Percentiles rank a stretch among this genome's conserved stretches.
Evolutionary conservation across 768 basidiomycete species (phyloP).

Genomic region (Lyophyllum semitale): DNA sequence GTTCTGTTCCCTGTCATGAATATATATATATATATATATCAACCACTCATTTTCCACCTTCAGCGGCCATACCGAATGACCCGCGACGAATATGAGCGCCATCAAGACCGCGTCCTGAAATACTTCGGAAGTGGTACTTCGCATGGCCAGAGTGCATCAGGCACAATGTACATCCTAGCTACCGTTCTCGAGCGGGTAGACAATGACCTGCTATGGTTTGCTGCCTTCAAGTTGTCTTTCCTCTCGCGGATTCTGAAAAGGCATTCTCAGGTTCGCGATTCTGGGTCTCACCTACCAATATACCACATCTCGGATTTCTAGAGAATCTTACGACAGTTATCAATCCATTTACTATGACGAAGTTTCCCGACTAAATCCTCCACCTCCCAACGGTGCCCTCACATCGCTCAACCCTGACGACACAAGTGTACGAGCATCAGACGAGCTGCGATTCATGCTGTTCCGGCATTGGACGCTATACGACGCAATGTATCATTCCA

Average conservation of each 20-base stretch:
- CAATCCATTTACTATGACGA: constrained; percentile 86
- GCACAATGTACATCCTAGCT: constrained; percentile 87
- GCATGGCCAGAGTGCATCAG: constrained; percentile 87
- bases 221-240: background rate
- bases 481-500: constrained; percentile 97
- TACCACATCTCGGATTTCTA: constrained; percentile 82
- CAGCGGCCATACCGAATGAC: constrained; percentile 62
- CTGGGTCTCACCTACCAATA: constrained; percentile 95
- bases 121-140: constrained; percentile 86
- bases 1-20: constrained; percentile 9
- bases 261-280: constrained; percentile 75
- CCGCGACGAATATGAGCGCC: constrained; percentile 66
- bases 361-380: constrained; percentile 86
- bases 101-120: constrained; percentile 68
- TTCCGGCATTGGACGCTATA: constrained; percentile 98
- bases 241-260: constrained; percentile 3
- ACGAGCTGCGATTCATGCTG: constrained; percentile 92
- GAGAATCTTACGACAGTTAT: constrained; percentile 80
- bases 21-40: background rate
- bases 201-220: constrained; percentile 90
- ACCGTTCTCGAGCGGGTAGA: constrained; percentile 90
- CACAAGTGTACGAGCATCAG: constrained; percentile 73
- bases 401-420: constrained; percentile 80
- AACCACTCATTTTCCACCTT: constrained; percentile 4
- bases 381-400: constrained; percentile 38